These are phyloP conservation scores for Chlorella vulgaris DNA, from an alignment of 139 green algal genomes.

Conservation along the genomic window DNA sequence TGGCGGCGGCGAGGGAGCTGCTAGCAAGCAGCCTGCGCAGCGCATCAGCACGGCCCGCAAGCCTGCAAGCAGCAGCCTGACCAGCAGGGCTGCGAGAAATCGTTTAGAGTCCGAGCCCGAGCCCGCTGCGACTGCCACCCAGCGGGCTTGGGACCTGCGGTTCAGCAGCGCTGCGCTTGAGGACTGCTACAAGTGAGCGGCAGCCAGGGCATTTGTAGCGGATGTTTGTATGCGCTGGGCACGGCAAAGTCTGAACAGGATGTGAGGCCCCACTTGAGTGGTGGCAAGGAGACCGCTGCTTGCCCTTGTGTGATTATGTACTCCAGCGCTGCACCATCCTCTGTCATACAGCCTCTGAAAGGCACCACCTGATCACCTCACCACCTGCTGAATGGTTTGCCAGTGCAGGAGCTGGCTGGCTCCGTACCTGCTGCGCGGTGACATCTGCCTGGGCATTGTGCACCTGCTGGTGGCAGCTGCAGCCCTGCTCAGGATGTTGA, in stretches of 20 bases:
- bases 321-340: neutral
- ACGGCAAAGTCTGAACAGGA: too few relatives aligned
- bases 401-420: slow-evolving; percentile 15
- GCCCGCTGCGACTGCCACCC: neutral
- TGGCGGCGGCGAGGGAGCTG: too few relatives aligned
- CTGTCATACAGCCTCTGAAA: too few relatives aligned
- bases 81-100: neutral
- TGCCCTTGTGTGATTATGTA: too few relatives aligned
- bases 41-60: too few relatives aligned
- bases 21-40: too few relatives aligned
- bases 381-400: neutral
- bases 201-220: too few relatives aligned
- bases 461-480: neutral
- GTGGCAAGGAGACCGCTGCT: too few relatives aligned
- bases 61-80: neutral
- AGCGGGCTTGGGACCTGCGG: neutral
- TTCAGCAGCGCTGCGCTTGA: neutral
- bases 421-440: neutral
- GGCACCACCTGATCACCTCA: too few relatives aligned
- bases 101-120: too few relatives aligned
- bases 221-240: neutral
- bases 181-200: neutral
- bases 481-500: neutral
- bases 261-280: too few relatives aligned
- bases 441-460: slow-evolving; percentile 1